Evolutionary conservation across 805 yeast genomes (phyloP), one percentile per base, ranked within the genome.

Genomic region (Starmerella stellata): DNA sequence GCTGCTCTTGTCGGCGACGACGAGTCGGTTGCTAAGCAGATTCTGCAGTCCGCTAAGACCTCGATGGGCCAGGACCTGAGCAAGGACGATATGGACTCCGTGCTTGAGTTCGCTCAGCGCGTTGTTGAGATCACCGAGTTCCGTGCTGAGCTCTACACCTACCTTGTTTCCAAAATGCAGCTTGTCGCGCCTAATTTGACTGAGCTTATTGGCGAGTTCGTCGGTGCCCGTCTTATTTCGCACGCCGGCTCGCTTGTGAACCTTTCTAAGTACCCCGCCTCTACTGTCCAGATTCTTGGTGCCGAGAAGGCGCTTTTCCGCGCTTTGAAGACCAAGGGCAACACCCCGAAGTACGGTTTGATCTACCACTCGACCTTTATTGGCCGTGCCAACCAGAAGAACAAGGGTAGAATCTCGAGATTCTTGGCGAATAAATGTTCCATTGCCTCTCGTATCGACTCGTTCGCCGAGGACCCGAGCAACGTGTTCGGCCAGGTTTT

Each of bases 31-130:
- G 94, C 95, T 46, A 83, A 83, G 67, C 75, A 76, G 61, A 74
- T 87, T 51, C 78, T 87, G 53, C 94, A 82, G 60, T 85, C 93
- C 52, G 93, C 96, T 46, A 76, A 80, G 68, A 83, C 87, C 54
- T 83, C 95, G 34, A 90, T 90, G 98, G 98, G 98, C 62, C 96
- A 87, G 66, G 98, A 90, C 63, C 73, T 90, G 51, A 77, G 93
- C 48, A 93, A 80, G 61, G 75, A 77, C 58, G 98, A 90, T 62
- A 81, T 90, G 90, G 74, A 72, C 48, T 85, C 85, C 59, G 85
- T 90, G 43, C 62, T 77, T 48, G 73, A 87, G 27, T 90, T 90
- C 61, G 98, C 98, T 43, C 72, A 79, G 60, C 78, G 95, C 66
- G 93, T 85, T 30, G 93, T 80, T 37, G 78, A 83, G 42, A 72